phyloP scores from a whole-genome alignment of 2,329 filamentous ascomycete species.

The Ampelomyces quisqualis region DNA sequence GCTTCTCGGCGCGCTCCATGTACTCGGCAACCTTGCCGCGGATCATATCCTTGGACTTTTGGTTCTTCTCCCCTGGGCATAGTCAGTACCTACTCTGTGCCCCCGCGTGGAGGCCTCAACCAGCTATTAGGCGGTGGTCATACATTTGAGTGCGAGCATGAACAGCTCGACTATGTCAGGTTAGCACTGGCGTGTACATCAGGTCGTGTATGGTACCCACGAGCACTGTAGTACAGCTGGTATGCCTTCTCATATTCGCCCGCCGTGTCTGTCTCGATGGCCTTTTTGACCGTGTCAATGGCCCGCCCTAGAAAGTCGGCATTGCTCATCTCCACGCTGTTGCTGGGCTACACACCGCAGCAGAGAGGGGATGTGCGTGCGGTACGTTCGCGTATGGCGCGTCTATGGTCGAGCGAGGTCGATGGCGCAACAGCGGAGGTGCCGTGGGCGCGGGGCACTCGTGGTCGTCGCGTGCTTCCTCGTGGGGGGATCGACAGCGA shows the following conservation, averaged over 20 bases:
- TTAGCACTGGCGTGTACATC: slow-evolving; percentile 15
- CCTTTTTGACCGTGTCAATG: slow-evolving; percentile 95
- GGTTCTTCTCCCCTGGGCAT: slow-evolving; percentile 81
- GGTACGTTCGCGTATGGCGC: slow-evolving; percentile 12
- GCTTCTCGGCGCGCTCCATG: slow-evolving; percentile 97
- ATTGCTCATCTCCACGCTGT: slow-evolving; percentile 71
- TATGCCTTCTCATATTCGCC: slow-evolving; percentile 98
- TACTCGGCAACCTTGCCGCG: slow-evolving; percentile 92
- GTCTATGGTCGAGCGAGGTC: slow-evolving; percentile 7
- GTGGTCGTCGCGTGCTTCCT: background rate
- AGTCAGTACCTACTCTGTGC: slow-evolving; percentile 15
- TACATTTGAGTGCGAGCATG: slow-evolving; percentile 95
- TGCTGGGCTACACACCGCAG: slow-evolving; percentile 8
- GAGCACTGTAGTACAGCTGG: slow-evolving; percentile 86
- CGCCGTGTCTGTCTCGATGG: slow-evolving; percentile 92
- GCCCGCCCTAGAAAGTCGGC: slow-evolving; percentile 96
- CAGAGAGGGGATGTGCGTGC: background rate
- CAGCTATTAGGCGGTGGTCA: slow-evolving; percentile 6
- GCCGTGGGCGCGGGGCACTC: slow-evolving; percentile 15
- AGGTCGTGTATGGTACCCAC: slow-evolving; percentile 25
- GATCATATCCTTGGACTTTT: slow-evolving; percentile 95
- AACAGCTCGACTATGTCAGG: slow-evolving; percentile 74
- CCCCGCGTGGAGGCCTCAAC: background rate
- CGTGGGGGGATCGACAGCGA: background rate
- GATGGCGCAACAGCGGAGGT: slow-evolving; percentile 13